Conservation (phyloP, 2,329 filamentous ascomycete genomes). For the Exophiala viscosa region DNA sequence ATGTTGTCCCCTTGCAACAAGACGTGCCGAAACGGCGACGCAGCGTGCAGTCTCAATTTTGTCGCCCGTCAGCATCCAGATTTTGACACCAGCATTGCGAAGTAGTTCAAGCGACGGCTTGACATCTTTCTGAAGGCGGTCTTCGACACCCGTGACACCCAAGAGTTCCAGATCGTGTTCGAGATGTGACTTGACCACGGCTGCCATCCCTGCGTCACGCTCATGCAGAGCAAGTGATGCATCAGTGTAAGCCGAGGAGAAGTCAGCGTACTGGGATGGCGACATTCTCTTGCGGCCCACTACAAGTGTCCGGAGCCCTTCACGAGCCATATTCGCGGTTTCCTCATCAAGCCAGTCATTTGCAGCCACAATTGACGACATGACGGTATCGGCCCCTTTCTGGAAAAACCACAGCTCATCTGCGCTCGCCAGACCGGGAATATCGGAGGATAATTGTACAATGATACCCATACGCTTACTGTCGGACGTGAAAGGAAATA, state of each 20-base stretch:
- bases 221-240: constrained; percentile 76
- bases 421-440: constrained; percentile 42
- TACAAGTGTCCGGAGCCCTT: constrained; percentile 89
- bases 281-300: constrained; percentile 89
- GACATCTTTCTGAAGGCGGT: constrained; percentile 92
- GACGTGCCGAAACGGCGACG: constrained; percentile 89
- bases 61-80: constrained; percentile 99
- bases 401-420: constrained; percentile 98
- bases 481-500: constrained; percentile 97
- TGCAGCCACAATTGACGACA: constrained; percentile 88
- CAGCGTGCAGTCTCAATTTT: constrained; percentile 97
- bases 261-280: constrained; percentile 72
- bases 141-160: constrained; percentile 96
- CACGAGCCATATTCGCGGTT: constrained; percentile 98
- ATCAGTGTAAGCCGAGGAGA: constrained; percentile 68
- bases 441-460: constrained; percentile 69
- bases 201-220: constrained; percentile 77
- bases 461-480: constrained; percentile 98
- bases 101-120: constrained; percentile 92
- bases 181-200: constrained; percentile 73
- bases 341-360: constrained; percentile 99
- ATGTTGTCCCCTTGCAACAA: constrained; percentile 89
- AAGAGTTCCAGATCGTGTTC: constrained; percentile 87
- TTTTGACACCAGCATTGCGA: constrained; percentile 96
- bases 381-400: constrained; percentile 96